phyloP scores from a whole-genome alignment of 2,329 filamentous ascomycete genomes.

The Cytospora schulzeri region DNA sequence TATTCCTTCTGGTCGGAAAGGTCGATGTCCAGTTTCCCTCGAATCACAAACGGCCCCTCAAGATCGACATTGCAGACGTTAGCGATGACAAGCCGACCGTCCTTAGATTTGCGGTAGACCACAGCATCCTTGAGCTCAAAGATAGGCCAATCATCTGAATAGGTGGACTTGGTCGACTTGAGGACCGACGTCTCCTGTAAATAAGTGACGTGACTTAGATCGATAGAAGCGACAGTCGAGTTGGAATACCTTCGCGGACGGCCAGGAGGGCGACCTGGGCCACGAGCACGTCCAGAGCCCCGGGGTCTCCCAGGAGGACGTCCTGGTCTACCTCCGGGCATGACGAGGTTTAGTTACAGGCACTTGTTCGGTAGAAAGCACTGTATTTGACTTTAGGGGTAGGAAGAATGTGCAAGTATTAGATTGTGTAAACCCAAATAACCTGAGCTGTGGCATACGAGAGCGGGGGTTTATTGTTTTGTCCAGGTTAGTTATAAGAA shows the following conservation, averaged over 20 bases:
- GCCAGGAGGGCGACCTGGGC: conserved; percentile 29
- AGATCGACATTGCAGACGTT: conserved; percentile 64
- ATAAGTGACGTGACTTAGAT: conserved; percentile 39
- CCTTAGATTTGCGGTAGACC: conserved; percentile 50
- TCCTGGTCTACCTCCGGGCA: conserved; percentile 20
- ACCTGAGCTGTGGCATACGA: not conserved
- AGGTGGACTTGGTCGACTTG: conserved; percentile 36
- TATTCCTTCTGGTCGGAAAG: conserved; percentile 43
- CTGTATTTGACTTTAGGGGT: too few species aligned
- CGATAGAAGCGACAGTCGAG: conserved; percentile 48
- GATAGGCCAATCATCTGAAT: conserved; percentile 58
- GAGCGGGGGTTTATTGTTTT: too few species aligned
- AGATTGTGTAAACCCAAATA: not conserved
- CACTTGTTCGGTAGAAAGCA: not conserved
- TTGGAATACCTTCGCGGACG: conserved; percentile 46
- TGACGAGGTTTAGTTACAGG: not conserved
- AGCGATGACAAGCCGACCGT: conserved; percentile 53
- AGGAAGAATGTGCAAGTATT: not conserved
- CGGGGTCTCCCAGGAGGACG: conserved; percentile 15
- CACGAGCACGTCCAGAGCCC: conserved; percentile 17
- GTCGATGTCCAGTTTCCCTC: conserved; percentile 59
- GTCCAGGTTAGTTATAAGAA: not conserved
- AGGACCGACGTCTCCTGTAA: conserved; percentile 41
- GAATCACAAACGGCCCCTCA: conserved; percentile 62
- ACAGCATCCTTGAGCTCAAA: conserved; percentile 64